Percentiles rank a stretch among this genome's conserved stretches.
Evolutionary conservation across 805 yeast species (phyloP).

Genomic region (Pichia ethanolica): DNA sequence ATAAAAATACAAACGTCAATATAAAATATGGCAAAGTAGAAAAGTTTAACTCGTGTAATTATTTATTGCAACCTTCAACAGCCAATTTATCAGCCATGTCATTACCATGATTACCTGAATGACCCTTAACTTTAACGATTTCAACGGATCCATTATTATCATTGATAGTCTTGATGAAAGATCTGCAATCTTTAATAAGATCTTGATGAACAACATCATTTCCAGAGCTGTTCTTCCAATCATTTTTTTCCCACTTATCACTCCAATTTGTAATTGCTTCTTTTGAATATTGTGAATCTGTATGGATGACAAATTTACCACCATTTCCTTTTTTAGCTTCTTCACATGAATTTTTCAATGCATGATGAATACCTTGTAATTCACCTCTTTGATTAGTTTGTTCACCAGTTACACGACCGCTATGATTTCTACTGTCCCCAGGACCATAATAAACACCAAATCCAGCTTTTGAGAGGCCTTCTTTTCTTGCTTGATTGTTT

Average conservation of each 20-base stretch:
- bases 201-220: slow-evolving; percentile 43
- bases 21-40: too few relatives aligned
- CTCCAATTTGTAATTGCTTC: slow-evolving; percentile 54
- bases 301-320: slow-evolving; percentile 35
- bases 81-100: slow-evolving; percentile 74
- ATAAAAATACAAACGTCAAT: too few relatives aligned
- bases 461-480: slow-evolving; percentile 43
- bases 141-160: slow-evolving; percentile 34
- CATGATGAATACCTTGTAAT: slow-evolving; percentile 55
- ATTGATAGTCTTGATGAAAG: slow-evolving; percentile 30
- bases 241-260: slow-evolving; percentile 46
- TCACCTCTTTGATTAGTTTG: slow-evolving; percentile 84
- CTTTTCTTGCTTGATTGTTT: slow-evolving; percentile 41
- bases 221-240: slow-evolving; percentile 43
- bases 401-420: slow-evolving; percentile 41
- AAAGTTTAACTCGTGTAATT: not conserved
- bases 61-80: slow-evolving; percentile 36
- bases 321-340: slow-evolving; percentile 24
- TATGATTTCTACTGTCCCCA: slow-evolving; percentile 44
- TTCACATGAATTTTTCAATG: slow-evolving; percentile 35
- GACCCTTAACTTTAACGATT: slow-evolving; percentile 65
- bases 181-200: slow-evolving; percentile 32
- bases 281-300: slow-evolving; percentile 68
- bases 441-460: slow-evolving; percentile 69
- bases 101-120: slow-evolving; percentile 62